Conservation (phyloP, 306 rosid species). For the Glycine latifolia region DNA sequence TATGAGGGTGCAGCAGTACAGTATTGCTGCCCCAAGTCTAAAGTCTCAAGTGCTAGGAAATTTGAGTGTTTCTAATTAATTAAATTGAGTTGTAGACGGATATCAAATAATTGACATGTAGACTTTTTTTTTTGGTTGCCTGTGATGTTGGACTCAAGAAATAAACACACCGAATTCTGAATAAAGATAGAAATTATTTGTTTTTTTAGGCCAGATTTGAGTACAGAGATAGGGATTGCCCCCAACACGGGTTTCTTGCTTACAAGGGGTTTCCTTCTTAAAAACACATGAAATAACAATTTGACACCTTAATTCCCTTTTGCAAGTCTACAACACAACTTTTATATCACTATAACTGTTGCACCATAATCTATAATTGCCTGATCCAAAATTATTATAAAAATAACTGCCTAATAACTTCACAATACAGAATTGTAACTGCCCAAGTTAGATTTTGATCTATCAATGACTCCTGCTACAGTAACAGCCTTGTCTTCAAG, state of each 20-base stretch:
- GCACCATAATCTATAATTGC: not conserved
- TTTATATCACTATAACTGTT: not conserved
- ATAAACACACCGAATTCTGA: not conserved
- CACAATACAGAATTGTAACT: not conserved
- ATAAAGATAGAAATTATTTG: not conserved
- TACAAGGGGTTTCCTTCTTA: not conserved
- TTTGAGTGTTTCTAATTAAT: conserved; percentile 22
- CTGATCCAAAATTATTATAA: not conserved
- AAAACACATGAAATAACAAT: not conserved
- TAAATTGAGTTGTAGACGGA: not conserved
- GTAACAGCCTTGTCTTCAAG: not conserved
- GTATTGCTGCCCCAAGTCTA: not conserved
- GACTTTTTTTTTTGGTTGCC: conserved; percentile 18
- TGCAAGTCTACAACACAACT: not conserved
- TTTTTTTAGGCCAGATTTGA: not conserved
- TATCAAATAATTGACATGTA: conserved; percentile 29
- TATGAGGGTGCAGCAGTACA: not conserved
- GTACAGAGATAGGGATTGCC: not conserved
- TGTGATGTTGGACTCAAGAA: not conserved
- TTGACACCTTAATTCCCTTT: not conserved
- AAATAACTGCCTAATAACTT: not conserved
- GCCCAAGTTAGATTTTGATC: not conserved
- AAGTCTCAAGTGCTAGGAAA: not conserved
- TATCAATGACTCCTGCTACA: not conserved
- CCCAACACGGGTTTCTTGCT: not conserved